Conservation (phyloP, 2,329 filamentous ascomycete species). For the Grosmannia huntii region DNA sequence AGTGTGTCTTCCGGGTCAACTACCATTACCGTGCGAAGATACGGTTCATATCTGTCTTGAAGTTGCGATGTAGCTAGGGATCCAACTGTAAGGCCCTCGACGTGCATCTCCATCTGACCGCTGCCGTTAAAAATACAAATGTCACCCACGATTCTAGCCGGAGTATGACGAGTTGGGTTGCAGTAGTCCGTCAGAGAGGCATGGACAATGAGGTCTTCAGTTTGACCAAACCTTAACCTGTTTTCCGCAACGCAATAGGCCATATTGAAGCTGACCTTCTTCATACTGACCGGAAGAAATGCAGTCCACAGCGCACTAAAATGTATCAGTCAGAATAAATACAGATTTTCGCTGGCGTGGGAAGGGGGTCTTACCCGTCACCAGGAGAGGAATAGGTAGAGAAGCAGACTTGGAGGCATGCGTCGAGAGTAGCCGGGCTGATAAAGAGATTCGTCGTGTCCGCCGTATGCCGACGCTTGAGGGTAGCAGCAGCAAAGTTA, state of each 20-base stretch:
- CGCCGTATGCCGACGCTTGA: conserved; percentile 19
- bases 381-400: conserved; percentile 26
- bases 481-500: conserved; percentile 20
- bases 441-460: conserved; percentile 24
- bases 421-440: conserved; percentile 29
- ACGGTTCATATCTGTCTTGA: conserved; percentile 22
- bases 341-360: no score
- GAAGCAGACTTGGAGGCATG: conserved; percentile 29
- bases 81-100: conserved; percentile 21
- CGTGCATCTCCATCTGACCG: conserved; percentile 20
- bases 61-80: conserved; percentile 18
- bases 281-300: conserved; percentile 25
- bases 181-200: conserved; percentile 18
- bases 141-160: conserved; percentile 23
- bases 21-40: conserved; percentile 22
- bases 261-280: conserved; percentile 24
- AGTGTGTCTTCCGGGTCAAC: conserved; percentile 28
- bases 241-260: conserved; percentile 12
- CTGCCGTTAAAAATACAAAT: conserved; percentile 20
- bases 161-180: conserved; percentile 12
- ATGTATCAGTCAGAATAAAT: conserved; percentile 8
- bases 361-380: conserved; percentile 14
- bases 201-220: conserved; percentile 17
- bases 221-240: not conserved
- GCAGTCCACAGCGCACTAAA: conserved; percentile 25